Base-by-base conservation (phyloP, 306 rosid species). In the Vigna radiata region DNA sequence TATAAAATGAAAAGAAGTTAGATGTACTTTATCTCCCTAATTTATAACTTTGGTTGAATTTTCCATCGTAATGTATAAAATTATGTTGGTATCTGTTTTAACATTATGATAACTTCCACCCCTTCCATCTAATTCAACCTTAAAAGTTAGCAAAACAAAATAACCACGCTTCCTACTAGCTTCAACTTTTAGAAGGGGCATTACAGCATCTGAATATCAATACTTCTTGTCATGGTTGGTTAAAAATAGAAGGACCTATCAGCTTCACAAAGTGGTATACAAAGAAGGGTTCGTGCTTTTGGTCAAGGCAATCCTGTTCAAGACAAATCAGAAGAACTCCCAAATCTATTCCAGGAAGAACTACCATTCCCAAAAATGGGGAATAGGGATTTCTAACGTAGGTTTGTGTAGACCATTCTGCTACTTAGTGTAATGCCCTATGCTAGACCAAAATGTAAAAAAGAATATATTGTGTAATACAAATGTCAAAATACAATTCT, bases 41-140 rank as follows among this genome's bases (percentile, higher is more conserved):
- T 41, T 54, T 54, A 17, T 54, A 39, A 6, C 41, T 23, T 21
- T 14, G 12, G 68, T 41, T 33, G 23, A 39, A 19, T 50, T 65
- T 64, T 64, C 8, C 44, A 64, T 9, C 17, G 29, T 15, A 18
- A 52, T 19, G 37, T 64, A 49, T 49, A 15, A 63, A 49, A 33
- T 52, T 41, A 64, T 64, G 13, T 39, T 39, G 41, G 50, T 53
- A 54, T 41, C 18, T 21, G n/a, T 6, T 64, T 50, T 52, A 23
- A 66, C 73, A 66, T 52, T 21, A 75, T 63, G 39, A 48, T 33
- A 36, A 43, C 73, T 52, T 27, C 48, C 48, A 16, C 14, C 68
- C 48, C 47, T 16, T 11, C 2, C 33, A 54, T 53, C 12, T 12
- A 67, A 54, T 41, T 41, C 43, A 37, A 60, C 15, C 7, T 37